Evolutionary conservation across 2,329 filamentous ascomycete genomes (phyloP), one percentile per base, ranked within the genome.

Genomic region (Paecilomyces fulvus): DNA sequence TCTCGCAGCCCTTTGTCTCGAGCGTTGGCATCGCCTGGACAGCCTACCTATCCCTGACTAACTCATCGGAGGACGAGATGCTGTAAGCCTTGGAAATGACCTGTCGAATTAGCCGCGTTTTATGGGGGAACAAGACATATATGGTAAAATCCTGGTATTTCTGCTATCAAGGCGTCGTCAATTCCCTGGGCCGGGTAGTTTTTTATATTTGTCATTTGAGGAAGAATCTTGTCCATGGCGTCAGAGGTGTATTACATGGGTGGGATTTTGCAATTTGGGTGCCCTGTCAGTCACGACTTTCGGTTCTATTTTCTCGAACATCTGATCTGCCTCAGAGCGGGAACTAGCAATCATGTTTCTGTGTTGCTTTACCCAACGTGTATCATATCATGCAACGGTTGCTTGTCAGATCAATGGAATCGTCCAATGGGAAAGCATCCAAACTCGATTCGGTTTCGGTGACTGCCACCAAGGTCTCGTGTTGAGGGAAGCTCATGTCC

Each of bases 11-110:
- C 0, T 97, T 99, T 70, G 92, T 96, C 8, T 96, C 92, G 14
- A 95, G 90, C 8, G 77, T 99, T 56, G 92, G 92, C 80, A 97
- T 97, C 66, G 91, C 91, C 31, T 97, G 92, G 94, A 97, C 94
- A 10, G 92, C 92, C 20, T 99, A 96, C 73, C 83, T 99, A 10
- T 96, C 92, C 2, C 81, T 99, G 53, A 89, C 88, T 59, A 97
- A 97, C 75, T 87, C 91, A 4, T 80, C 90, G 2, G 90, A 95
- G 58, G 88, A 92, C 54, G 11, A 33, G 28, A 49, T 20, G 46
- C 37, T 17, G 14, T 43, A 43, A 43, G 5, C 2, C 4, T 28
- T 28, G 7, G 25, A 28, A 43, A 17, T 5, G 9, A 43, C 17
- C 37, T 43, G n/a, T 43, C 14, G 37, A n/a, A 43, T 43, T 43